A percentile compares a stretch with the other conserved stretches of the same genome.
phyloP scores from a whole-genome alignment of 768 basidiomycete species.

The Lyophyllum decastes region DNA sequence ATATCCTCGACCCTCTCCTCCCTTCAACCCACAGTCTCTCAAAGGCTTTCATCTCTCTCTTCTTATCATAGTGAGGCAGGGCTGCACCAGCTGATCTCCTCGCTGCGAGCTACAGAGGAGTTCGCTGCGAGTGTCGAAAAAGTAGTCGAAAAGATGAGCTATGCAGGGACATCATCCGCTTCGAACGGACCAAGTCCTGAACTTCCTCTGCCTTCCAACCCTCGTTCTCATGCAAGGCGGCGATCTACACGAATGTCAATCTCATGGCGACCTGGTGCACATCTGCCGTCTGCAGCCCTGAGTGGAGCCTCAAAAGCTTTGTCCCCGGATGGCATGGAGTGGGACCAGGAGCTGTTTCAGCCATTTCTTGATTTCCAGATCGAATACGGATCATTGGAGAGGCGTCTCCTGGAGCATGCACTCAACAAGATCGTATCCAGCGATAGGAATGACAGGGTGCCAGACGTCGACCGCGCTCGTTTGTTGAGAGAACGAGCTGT shows the following conservation, averaged over 20 bases:
- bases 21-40: slow-evolving; percentile 79
- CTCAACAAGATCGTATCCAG: slow-evolving; percentile 49
- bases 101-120: slow-evolving; percentile 78
- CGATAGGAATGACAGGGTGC: slow-evolving; percentile 40
- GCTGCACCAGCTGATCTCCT: slow-evolving; percentile 69
- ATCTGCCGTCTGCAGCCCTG: slow-evolving; percentile 27
- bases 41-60: slow-evolving; percentile 74
- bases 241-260: slow-evolving; percentile 68
- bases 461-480: slow-evolving; percentile 54
- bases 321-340: slow-evolving; percentile 51
- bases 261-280: slow-evolving; percentile 51
- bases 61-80: slow-evolving; percentile 62
- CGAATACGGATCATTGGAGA: slow-evolving; percentile 81
- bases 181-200: slow-evolving; percentile 21
- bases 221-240: slow-evolving; percentile 39
- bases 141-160: slow-evolving; percentile 72
- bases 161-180: slow-evolving; percentile 26
- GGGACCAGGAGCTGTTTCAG: slow-evolving; percentile 93
- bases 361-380: slow-evolving; percentile 91
- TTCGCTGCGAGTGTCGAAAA: slow-evolving; percentile 75
- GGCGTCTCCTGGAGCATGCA: slow-evolving; percentile 61
- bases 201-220: slow-evolving; percentile 6
- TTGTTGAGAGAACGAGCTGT: slow-evolving; percentile 73
- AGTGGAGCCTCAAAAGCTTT: slow-evolving; percentile 21
- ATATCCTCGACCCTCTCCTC: slow-evolving; percentile 80